phyloP scores from a whole-genome alignment of 208 protist species.

The Acanthamoeba rhysodes region DNA sequence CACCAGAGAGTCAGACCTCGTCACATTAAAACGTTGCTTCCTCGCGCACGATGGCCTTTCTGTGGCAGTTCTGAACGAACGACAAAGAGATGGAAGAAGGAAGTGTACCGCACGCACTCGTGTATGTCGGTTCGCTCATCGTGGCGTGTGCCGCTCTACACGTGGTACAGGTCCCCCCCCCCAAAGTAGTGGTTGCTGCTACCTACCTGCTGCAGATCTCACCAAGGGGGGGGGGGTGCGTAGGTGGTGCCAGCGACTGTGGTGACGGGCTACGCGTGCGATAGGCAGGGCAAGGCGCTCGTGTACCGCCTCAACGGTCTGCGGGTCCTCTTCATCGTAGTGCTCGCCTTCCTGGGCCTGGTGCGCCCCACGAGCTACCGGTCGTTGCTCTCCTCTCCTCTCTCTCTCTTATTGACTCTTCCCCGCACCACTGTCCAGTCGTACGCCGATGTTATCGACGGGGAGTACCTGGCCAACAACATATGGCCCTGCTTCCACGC shows the following conservation, averaged over 20 bases:
- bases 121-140: neutral
- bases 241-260: neutral
- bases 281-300: neutral
- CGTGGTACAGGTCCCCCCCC: neutral
- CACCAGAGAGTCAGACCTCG: too few relatives aligned
- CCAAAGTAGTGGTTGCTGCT: too few relatives aligned
- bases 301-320: slow-evolving; percentile 21
- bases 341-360: neutral
- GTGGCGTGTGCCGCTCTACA: neutral
- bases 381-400: too few relatives aligned
- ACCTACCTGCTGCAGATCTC: too few relatives aligned
- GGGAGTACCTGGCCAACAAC: slow-evolving; percentile 49
- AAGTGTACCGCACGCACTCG: too few relatives aligned
- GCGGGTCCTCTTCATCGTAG: slow-evolving; percentile 1
- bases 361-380: neutral
- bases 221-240: neutral
- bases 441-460: neutral
- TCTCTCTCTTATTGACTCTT: too few relatives aligned
- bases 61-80: too few relatives aligned
- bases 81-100: too few relatives aligned
- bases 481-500: slow-evolving; percentile 28
- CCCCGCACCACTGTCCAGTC: neutral
- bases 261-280: neutral
- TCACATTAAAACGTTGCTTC: too few relatives aligned
- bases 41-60: too few relatives aligned